These are phyloP conservation scores for Wickerhamomyces alni DNA, from an alignment of 805 yeast genomes.

Conservation along the genomic window DNA sequence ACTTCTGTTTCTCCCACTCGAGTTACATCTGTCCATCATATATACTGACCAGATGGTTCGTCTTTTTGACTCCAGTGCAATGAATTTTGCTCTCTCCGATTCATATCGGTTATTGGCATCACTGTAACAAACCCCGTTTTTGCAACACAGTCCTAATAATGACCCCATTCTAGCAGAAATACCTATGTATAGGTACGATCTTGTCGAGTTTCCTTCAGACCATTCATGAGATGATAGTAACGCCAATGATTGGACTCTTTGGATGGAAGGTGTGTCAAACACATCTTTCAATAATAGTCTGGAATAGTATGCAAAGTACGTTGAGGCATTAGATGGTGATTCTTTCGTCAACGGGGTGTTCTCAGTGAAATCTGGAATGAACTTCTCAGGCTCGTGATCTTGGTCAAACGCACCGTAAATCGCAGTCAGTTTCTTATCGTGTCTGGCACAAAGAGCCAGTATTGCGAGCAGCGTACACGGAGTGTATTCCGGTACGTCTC, in stretches of 20 bases:
- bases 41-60: constrained; percentile 36
- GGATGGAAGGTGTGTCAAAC: constrained; percentile 34
- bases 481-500: constrained; percentile 8
- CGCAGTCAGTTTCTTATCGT: constrained; percentile 25
- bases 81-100: constrained; percentile 8
- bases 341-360: constrained; percentile 1
- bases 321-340: constrained; percentile 28
- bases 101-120: constrained; percentile 2
- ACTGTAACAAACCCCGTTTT: constrained; percentile 16
- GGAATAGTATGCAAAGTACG: constrained; percentile 36
- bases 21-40: constrained; percentile 37
- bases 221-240: constrained; percentile 35
- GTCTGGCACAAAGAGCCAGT: constrained; percentile 31
- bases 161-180: constrained; percentile 37
- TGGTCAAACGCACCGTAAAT: constrained; percentile 30
- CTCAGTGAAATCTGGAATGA: constrained; percentile 18
- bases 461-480: constrained; percentile 26
- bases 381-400: constrained; percentile 22
- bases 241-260: constrained; percentile 31
- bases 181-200: constrained; percentile 33
- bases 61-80: constrained; percentile 27
- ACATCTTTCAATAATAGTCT: constrained; percentile 25
- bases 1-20: constrained; percentile 30
- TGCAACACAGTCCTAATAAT: constrained; percentile 27
- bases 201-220: constrained; percentile 33